Base-by-base conservation (phyloP, 2,329 filamentous ascomycete genomes). In the Fusarium nodosum region DNA sequence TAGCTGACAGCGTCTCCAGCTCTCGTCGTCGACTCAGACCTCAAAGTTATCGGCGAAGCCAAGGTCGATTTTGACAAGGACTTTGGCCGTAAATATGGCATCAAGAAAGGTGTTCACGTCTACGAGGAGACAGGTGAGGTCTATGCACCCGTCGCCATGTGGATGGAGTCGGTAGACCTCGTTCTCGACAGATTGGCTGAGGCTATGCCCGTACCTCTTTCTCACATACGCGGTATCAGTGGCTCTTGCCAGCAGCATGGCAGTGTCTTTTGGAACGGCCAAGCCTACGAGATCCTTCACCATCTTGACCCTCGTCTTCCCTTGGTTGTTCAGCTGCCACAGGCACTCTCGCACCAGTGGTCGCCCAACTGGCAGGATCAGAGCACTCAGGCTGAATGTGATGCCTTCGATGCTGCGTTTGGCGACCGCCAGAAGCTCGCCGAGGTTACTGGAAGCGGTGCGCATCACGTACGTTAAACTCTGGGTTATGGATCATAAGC, bases 321-420 rank as follows among this genome's bases (percentile, higher is more conserved):
- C 1, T 82, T 98, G 47, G 85, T 92, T 51, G 89, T 92, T 64
- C 94, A 97, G 81, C 83, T 98, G 28, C 80, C 83, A 12, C 82
- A 81, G 5, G 92, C 91, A 0, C 93, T 98, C 76, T 92, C 94
- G 18, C 91, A 97, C 78, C 90, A 92, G 7, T 94, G 90, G 81
- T 94, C 93, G 70, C 96, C 96, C 10, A 99, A 98, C 79, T 99
- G 96, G 96, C 96, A 98, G 82, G 96, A 99, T 79, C 91, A 94
- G 66, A 97, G 94, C 81, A 98, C 96, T 3, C 94, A 97, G 82
- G 85, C 85, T 71, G 93, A 99, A 81, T 97, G 94, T 77, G 94
- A 97, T 78, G 85, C 88, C 68, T 98, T 98, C 76, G 94, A 98
- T 78, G 86, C 83, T 7, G 83, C 84, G 55, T 82, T 97, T 10